phyloP scores from a whole-genome alignment of 2,329 filamentous ascomycete genomes.

The Fusarium anguioides region DNA sequence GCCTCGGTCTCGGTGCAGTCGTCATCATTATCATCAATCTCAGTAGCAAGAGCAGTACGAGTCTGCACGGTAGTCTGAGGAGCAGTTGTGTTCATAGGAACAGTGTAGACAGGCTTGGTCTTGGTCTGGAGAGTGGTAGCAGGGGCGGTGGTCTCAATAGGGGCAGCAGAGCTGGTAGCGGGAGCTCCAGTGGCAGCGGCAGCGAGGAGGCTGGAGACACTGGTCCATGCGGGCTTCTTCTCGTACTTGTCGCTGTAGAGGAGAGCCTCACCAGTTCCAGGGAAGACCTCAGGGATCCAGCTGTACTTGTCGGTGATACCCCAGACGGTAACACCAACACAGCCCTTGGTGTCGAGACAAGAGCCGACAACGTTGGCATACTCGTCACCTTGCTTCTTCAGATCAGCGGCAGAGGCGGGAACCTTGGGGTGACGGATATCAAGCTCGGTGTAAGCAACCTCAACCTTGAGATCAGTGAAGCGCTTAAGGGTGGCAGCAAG shows the following conservation, averaged over 20 bases:
- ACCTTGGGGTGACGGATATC: slow-evolving; percentile 65
- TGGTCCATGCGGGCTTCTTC: slow-evolving; percentile 56
- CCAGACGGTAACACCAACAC: slow-evolving; percentile 59
- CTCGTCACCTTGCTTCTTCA: slow-evolving; percentile 59
- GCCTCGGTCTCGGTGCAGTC: slow-evolving; percentile 20
- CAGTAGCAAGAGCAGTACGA: slow-evolving; percentile 31
- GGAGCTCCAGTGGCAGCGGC: slow-evolving; percentile 38
- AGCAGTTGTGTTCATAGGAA: slow-evolving; percentile 24
- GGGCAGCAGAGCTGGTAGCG: slow-evolving; percentile 1
- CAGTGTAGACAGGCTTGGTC: slow-evolving; percentile 21
- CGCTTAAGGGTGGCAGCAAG: slow-evolving; percentile 59
- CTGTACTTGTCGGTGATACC: slow-evolving; percentile 55
- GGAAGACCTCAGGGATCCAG: slow-evolving; percentile 54
- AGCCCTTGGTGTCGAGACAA: slow-evolving; percentile 52
- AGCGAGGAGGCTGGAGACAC: slow-evolving; percentile 51
- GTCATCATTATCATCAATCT: slow-evolving; percentile 25
- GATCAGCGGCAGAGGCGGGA: slow-evolving; percentile 55
- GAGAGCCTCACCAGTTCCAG: slow-evolving; percentile 54
- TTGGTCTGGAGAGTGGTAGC: slow-evolving; percentile 23
- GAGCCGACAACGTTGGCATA: slow-evolving; percentile 56
- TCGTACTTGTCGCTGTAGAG: slow-evolving; percentile 52
- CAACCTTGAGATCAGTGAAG: slow-evolving; percentile 63
- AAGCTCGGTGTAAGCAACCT: slow-evolving; percentile 71
- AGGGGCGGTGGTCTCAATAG: slow-evolving; percentile 10
- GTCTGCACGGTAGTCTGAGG: slow-evolving; percentile 30